Base-by-base conservation (phyloP, 371 early-diverging fungal genomes). In the Gilbertella persicaria region DNA sequence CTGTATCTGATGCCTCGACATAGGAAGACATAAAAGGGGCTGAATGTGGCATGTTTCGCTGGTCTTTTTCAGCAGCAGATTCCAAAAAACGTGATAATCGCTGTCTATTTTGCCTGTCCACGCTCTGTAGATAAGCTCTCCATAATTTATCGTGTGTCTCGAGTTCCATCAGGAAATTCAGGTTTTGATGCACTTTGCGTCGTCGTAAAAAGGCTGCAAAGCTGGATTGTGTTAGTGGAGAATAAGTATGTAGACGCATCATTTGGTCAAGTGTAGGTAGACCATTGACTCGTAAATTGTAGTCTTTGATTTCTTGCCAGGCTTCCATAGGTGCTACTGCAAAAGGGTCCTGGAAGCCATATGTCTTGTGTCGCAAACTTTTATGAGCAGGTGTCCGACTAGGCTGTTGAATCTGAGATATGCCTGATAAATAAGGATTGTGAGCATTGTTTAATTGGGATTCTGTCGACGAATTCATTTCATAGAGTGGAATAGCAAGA, bases 251-350 rank as follows among this genome's bases (percentile, higher is more conserved):
- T 7, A 71, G 38, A 13, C 67, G 51, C 67, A 78, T 63, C 62
- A 78, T 62, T 62, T 78, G 75, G 55, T 78, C 78, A 21, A 78
- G 37, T n/a, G 78, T 78, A 0, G 78, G 78, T 29, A 78, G 25
- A 1, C 78, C 78, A 53, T 78, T 74, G 3, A 73, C 75, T 38
- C 60, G 53, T 21, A 78, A 49, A 53, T 78, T 74, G 45, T 78
- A 73, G 44, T 74, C 78, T 53, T 75, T 74, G 39, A 75, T 75
- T 38, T 72, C 71, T 50, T 74, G 72, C 78, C 78, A 78, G 16
- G 78, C 78, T 46, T 71, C 72, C 57, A 75, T 68, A 19, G 78
- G 78, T 9, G 71, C 70, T 7, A 59, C 61, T 5, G 70, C 70
- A 60, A 78, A 75, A 1, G 75, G 75, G 50, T 78, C 75, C 8